Percentiles rank a stretch among this genome's conserved stretches.
Evolutionary conservation across 352 stramenopile species (phyloP).

Genomic region (Phytophthora citricola): DNA sequence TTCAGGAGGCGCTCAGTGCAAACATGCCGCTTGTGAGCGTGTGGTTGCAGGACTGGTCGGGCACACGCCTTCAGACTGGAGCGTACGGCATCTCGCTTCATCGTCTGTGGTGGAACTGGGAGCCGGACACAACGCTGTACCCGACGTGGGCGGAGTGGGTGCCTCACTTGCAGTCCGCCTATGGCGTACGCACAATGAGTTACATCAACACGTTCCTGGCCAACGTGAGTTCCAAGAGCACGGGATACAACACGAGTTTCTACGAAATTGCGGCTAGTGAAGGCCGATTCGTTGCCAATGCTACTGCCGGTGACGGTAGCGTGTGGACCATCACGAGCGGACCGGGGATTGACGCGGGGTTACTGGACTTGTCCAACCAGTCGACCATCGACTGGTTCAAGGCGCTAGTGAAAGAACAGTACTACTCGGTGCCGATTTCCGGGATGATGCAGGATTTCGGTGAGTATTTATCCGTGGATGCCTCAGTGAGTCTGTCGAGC

Average conservation of each 20-base stretch:
- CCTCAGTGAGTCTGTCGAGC: conserved; percentile 27
- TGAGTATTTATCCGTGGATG: conserved; percentile 32
- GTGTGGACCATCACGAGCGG: conserved; percentile 36
- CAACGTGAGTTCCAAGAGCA: conserved; percentile 36
- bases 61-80: conserved; percentile 28
- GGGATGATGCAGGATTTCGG: conserved; percentile 42
- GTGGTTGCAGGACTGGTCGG: conserved; percentile 34
- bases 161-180: conserved; percentile 24
- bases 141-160: conserved; percentile 35
- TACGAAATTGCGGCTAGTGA: conserved; percentile 31
- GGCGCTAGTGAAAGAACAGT: conserved; percentile 32
- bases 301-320: conserved; percentile 24
- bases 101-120: conserved; percentile 40
- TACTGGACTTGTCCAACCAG: conserved; percentile 35
- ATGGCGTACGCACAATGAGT: conserved; percentile 21
- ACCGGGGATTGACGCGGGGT: conserved; percentile 27
- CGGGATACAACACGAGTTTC: conserved; percentile 38
- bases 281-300: conserved; percentile 34
- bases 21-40: conserved; percentile 32
- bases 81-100: conserved; percentile 26
- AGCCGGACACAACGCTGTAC: conserved; percentile 35
- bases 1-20: conserved; percentile 24
- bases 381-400: conserved; percentile 40
- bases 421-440: conserved; percentile 39
- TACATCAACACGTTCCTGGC: conserved; percentile 39